Percentiles rank a stretch among this genome's conserved stretches.
Evolutionary conservation across 2,329 filamentous ascomycete species (phyloP).

Genomic region (Hymenoscyphus linearis): DNA sequence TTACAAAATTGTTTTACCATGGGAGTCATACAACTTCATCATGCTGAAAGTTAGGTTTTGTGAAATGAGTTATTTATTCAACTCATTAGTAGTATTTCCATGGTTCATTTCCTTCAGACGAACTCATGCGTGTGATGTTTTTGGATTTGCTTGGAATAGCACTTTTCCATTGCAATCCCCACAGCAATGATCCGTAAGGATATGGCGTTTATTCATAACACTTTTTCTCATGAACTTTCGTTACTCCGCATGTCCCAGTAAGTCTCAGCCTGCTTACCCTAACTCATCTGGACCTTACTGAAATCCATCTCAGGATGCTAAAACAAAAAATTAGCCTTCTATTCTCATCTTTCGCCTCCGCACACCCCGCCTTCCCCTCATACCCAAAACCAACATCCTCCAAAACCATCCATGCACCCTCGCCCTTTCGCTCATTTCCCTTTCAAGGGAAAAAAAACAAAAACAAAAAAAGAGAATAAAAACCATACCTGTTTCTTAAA

Average conservation of each 20-base stretch:
- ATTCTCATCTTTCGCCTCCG: background rate
- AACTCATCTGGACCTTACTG: constrained; percentile 60
- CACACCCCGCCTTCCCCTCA: background rate
- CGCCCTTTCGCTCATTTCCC: too few species aligned
- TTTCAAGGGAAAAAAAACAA: background rate
- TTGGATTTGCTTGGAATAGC: background rate
- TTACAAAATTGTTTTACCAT: too few species aligned
- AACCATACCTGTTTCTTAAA: constrained; percentile 55
- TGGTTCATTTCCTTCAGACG: background rate
- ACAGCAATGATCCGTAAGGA: background rate
- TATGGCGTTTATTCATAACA: background rate
- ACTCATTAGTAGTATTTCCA: background rate
- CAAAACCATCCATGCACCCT: too few species aligned
- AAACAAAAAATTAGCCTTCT: constrained; percentile 3
- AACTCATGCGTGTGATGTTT: background rate
- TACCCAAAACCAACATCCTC: background rate
- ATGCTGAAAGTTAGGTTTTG: background rate
- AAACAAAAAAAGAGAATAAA: background rate
- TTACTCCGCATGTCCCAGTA: too few species aligned
- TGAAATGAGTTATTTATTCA: background rate
- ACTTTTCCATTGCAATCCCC: background rate
- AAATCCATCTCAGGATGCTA: constrained; percentile 66
- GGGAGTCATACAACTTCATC: background rate
- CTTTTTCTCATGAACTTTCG: background rate
- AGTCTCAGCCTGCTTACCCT: constrained; percentile 29